Evolutionary conservation across 2,329 filamentous ascomycete species (phyloP).

Genomic region (Biscogniauxia marginata): DNA sequence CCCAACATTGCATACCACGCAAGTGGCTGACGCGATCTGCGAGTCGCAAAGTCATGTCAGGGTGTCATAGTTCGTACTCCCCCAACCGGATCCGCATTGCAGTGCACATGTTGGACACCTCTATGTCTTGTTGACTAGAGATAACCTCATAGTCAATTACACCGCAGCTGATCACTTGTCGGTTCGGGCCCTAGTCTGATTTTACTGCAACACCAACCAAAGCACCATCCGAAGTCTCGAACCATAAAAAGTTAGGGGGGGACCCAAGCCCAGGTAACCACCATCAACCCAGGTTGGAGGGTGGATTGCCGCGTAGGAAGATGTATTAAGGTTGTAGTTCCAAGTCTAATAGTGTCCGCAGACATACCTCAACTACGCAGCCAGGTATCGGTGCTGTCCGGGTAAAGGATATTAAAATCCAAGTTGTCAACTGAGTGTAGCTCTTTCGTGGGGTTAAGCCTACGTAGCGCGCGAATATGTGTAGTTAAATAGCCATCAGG

Average conservation of each 20-base stretch:
- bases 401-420: not conserved
- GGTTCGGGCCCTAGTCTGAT: constrained; percentile 7
- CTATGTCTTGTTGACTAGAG: constrained; percentile 13
- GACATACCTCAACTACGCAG: not conserved
- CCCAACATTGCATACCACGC: not conserved
- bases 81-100: not conserved
- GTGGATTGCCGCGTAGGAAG: not conserved
- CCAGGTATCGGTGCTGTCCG: not conserved
- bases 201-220: not conserved
- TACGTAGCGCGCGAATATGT: not conserved
- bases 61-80: constrained; percentile 8
- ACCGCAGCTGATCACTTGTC: constrained; percentile 6
- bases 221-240: not conserved
- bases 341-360: not conserved
- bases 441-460: not conserved
- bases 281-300: not conserved
- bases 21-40: not conserved
- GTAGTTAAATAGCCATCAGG: not conserved
- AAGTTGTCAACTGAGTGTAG: not conserved
- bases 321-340: not conserved
- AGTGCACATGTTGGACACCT: constrained; percentile 4
- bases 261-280: not conserved
- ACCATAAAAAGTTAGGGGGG: not conserved
- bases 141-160: constrained; percentile 7
- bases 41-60: not conserved